Conservation (phyloP, 495 filamentous ascomycete species). For the Hyaloscypha variabilis region DNA sequence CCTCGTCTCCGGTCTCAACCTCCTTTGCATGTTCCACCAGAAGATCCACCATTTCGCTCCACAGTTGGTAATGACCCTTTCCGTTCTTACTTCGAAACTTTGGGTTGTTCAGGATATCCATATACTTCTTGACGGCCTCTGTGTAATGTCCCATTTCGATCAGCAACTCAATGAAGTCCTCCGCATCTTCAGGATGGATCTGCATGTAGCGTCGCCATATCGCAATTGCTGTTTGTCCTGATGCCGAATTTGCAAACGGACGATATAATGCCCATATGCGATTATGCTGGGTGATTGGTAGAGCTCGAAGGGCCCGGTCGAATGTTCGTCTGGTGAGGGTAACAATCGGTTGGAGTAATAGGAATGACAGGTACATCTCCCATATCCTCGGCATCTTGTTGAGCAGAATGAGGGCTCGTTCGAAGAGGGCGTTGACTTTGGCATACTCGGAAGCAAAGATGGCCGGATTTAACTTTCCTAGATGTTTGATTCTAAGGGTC, state of each 20-base stretch:
- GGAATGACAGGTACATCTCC: constrained; percentile 95
- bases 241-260: constrained; percentile 90
- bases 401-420: constrained; percentile 88
- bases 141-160: constrained; percentile 83
- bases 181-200: constrained; percentile 92
- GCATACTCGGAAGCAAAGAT: constrained; percentile 79
- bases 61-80: constrained; percentile 94
- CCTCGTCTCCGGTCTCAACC: constrained; percentile 76
- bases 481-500: constrained; percentile 79
- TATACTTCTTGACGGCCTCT: constrained; percentile 90
- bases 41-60: constrained; percentile 98
- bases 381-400: constrained; percentile 99
- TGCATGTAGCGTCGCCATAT: constrained; percentile 98
- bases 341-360: constrained; percentile 87
- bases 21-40: constrained; percentile 89
- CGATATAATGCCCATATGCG: constrained; percentile 94
- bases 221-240: constrained; percentile 86
- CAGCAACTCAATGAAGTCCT: constrained; percentile 91
- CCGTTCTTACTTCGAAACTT: constrained; percentile 90
- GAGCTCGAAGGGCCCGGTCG: constrained; percentile 88
- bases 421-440: constrained; percentile 95
- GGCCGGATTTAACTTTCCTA: constrained; percentile 81
- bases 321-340: constrained; percentile 91
- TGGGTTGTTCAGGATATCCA: constrained; percentile 90
- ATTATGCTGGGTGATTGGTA: constrained; percentile 97